Evolutionary conservation across 768 basidiomycete species (phyloP).

Genomic region (Boletus vinaceobasis): DNA sequence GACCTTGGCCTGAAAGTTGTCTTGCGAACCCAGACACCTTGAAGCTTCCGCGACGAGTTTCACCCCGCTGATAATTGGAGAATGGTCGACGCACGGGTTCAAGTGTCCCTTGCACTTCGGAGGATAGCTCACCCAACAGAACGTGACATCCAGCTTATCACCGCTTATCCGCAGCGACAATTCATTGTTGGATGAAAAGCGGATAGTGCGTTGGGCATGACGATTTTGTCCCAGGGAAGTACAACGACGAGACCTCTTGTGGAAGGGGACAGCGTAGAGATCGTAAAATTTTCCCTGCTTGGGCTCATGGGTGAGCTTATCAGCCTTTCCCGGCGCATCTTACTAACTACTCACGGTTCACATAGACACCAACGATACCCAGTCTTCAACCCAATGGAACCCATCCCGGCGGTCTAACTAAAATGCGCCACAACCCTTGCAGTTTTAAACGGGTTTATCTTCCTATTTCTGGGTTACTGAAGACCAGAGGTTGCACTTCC

Average conservation of each 20-base stretch:
- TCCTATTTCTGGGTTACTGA: neutral
- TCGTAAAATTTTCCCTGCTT: neutral
- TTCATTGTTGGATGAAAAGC: neutral
- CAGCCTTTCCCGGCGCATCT: neutral
- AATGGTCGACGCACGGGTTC: neutral
- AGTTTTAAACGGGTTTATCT: neutral
- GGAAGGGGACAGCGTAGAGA: neutral
- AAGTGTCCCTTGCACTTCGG: neutral
- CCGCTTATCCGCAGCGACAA: neutral
- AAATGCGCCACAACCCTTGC: neutral
- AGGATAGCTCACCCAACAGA: neutral
- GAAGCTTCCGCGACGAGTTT: neutral
- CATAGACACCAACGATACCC: neutral
- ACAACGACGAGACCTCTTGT: too few species aligned
- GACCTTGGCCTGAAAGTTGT: neutral
- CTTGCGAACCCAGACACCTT: neutral
- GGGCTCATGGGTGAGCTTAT: too few species aligned
- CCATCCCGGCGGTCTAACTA: too few species aligned
- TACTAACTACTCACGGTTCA: neutral
- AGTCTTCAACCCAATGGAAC: neutral
- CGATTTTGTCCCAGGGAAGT: neutral
- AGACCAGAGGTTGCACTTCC: too few species aligned
- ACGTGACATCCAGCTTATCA: neutral
- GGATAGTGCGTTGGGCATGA: neutral
- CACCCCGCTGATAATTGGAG: neutral